phyloP scores from a whole-genome alignment of 352 stramenopile genomes.

The Phytophthora melonis region DNA sequence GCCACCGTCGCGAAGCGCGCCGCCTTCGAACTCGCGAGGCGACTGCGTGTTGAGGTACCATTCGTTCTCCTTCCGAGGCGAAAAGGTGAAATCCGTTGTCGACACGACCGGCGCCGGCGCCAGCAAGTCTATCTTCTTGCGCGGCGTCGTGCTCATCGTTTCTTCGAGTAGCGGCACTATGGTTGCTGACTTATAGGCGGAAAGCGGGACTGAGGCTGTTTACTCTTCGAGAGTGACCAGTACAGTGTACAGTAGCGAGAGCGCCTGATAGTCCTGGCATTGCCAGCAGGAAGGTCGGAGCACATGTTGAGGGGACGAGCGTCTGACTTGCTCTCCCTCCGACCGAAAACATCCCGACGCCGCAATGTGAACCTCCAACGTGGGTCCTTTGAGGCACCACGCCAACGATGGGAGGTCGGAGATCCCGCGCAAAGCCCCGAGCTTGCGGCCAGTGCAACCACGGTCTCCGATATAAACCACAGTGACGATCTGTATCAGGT shows the following conservation, averaged over 20 bases:
- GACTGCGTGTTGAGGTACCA: constrained; percentile 36
- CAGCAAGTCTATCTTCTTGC: constrained; percentile 42
- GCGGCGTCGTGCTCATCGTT: constrained; percentile 32
- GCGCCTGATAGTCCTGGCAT: constrained; percentile 3
- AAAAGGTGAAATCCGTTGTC: constrained; percentile 23
- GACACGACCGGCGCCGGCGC: constrained; percentile 16
- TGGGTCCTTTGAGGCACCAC: constrained; percentile 24
- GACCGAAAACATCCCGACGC: constrained; percentile 19
- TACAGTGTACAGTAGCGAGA: constrained; percentile 4
- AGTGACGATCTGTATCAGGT: constrained; percentile 1
- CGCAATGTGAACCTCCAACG: constrained; percentile 22
- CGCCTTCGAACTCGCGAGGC: constrained; percentile 23
- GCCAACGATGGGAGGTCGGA: constrained; percentile 30
- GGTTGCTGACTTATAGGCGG: constrained; percentile 26
- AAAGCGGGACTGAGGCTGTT: constrained; percentile 28
- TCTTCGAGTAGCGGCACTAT: constrained; percentile 43
- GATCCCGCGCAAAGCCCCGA: constrained; percentile 20
- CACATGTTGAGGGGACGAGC: constrained; percentile 11
- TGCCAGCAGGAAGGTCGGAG: constrained; percentile 9
- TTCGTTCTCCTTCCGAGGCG: constrained; percentile 32
- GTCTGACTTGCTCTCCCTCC: constrained; percentile 5
- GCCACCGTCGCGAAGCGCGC: constrained; percentile 28
- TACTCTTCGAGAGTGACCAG: not conserved
- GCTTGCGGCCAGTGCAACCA: not conserved
- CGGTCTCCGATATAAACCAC: not conserved